Conservation (phyloP, 805 yeast genomes). For the Wickerhamomyces tratensis region DNA sequence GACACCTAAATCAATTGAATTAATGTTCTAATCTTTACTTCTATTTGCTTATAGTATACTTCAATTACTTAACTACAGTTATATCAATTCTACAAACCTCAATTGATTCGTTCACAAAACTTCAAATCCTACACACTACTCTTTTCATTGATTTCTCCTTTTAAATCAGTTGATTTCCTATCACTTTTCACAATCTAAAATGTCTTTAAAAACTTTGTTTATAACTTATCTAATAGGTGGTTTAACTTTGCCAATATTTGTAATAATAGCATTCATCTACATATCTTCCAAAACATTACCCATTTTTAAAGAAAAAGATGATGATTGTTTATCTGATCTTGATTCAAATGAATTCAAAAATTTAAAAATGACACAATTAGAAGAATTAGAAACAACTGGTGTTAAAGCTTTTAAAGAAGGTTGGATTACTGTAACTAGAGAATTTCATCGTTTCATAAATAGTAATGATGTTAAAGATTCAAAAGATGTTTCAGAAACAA, state of each 20-base stretch:
- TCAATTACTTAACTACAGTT: too few species aligned
- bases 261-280: slow-evolving; percentile 29
- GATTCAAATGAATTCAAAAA: slow-evolving; percentile 19
- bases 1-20: too few species aligned
- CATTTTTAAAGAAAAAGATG: slow-evolving; percentile 15
- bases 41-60: too few species aligned
- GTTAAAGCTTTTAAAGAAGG: slow-evolving; percentile 58
- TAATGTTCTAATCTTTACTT: too few species aligned
- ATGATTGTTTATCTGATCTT: slow-evolving; percentile 8
- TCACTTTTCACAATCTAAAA: neutral
- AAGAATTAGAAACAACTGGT: slow-evolving; percentile 51
- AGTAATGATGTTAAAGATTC: slow-evolving; percentile 26
- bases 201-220: slow-evolving; percentile 16
- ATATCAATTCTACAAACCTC: too few species aligned
- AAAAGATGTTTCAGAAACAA: slow-evolving; percentile 17
- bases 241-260: slow-evolving; percentile 62
- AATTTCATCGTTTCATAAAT: slow-evolving; percentile 43
- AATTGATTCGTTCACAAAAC: too few species aligned
- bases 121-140: too few species aligned
- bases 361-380: slow-evolving; percentile 54
- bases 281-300: slow-evolving; percentile 27
- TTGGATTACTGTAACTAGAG: slow-evolving; percentile 80
- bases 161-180: too few species aligned
- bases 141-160: too few species aligned
- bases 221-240: slow-evolving; percentile 68